Conservation (phyloP, 495 filamentous ascomycete species). For the Neurospora sp. region DNA sequence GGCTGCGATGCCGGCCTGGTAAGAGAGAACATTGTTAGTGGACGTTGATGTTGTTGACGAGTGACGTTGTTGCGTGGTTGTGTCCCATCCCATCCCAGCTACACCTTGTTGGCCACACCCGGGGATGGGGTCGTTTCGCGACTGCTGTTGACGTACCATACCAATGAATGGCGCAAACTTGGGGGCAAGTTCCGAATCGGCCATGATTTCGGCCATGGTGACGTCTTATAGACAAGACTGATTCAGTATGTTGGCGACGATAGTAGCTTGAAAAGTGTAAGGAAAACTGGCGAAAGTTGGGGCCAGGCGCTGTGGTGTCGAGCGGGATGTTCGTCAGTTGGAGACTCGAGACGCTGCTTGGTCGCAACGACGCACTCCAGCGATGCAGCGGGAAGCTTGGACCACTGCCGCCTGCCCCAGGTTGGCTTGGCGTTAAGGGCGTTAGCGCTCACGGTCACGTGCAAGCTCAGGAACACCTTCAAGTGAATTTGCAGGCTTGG, state of each 20-base stretch:
- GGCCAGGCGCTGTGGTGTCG: background rate
- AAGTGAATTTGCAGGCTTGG: background rate
- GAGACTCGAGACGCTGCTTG: background rate
- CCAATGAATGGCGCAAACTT: slow-evolving; percentile 96
- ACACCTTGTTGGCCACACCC: background rate
- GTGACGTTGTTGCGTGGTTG: slow-evolving; percentile 22
- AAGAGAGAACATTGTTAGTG: slow-evolving; percentile 25
- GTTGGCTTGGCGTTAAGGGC: background rate
- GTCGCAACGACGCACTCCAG: background rate
- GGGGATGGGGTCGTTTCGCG: slow-evolving; percentile 1
- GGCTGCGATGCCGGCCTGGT: slow-evolving; percentile 73
- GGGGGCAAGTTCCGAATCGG: slow-evolving; percentile 60
- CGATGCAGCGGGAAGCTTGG: background rate
- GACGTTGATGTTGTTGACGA: slow-evolving; percentile 5
- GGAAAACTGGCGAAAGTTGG: background rate
- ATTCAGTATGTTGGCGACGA: background rate
- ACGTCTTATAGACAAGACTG: background rate
- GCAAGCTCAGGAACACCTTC: background rate
- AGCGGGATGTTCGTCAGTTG: background rate
- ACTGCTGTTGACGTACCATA: slow-evolving; percentile 55
- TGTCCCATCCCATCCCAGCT: background rate
- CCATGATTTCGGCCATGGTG: slow-evolving; percentile 40
- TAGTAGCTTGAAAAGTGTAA: background rate
- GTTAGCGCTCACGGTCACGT: background rate
- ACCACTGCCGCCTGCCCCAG: background rate